Base-by-base conservation (phyloP, 1,284 basidiomycete species). In the Ganoderma meredithae region DNA sequence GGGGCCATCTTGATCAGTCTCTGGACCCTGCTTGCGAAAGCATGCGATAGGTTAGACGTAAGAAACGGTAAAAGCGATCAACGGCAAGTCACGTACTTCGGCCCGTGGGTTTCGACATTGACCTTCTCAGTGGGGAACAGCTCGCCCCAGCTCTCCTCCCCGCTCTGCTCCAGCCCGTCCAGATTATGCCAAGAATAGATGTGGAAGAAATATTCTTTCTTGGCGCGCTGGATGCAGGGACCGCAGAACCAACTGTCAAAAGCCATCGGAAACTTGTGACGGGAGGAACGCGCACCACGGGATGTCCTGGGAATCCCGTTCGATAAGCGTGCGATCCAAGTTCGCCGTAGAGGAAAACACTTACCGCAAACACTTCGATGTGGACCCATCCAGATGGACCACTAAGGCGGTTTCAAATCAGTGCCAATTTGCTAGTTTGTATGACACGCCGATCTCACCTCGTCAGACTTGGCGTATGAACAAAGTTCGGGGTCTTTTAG, bases 1-100 rank as follows among this genome's bases (percentile, higher is more conserved):
- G 79, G 84, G 79, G 83, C 80, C 52, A 84, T 72, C 19, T 78
- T 73, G 27, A 78, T 77, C 3, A 90, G 70, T 67, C 82, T 84
- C 43, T 79, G 79, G 22, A 88, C 72, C 70, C 88, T 89, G 43
- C 43, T 41, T 10, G 47, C 31, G 12, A 39, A 39, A 25, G 39
- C 27, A 12, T 60, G 13, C n/a, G 33, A 13, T 33, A 58, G 39
- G 33, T 39, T 33, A 58, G 39, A 15, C 25, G 36, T 43, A n/a
- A 60, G 58, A 8, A 60, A 25, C 9, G 15, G 22, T 27, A 9
- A 10, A 13, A 1, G 12, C 10, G n/a, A 8, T 41, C 19, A 41
- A 10, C 36, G 33, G 33, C 13, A 33, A 5, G 10, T 40, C 13
- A 25, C 72, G 68, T 52, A 75, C 73, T 66, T 69, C 27, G 68